Base-by-base conservation (phyloP, 441 rosid genomes). In the Erodium texanum region DNA sequence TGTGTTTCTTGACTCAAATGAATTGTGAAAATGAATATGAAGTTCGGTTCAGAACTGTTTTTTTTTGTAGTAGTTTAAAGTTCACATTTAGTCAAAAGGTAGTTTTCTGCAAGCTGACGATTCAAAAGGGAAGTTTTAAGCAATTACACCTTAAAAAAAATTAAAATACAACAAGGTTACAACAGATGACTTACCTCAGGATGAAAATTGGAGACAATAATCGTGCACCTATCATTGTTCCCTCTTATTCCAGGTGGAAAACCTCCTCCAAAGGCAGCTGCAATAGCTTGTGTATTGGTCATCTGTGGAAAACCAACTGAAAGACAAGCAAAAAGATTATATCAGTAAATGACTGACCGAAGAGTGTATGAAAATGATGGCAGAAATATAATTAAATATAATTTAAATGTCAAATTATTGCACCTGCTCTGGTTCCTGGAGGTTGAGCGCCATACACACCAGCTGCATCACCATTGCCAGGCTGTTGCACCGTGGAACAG, bases 231-330 rank as follows among this genome's bases (percentile, higher is more conserved):
- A 50, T 94, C 97, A 74, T 94, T 94, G 68, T 96, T 89, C 66
- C 99, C 98, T 19, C 84, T 87, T 66, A 94, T 80, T 71, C 99
- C 99, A n/a, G 96, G 99, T 72, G 98, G 99, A 76, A 94, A 82
- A 65, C 94, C 89, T 80, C 97, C 94, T 67, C 97, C 94, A 78
- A 92, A 94, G 73, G 98, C 99, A 71, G 96, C 89, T 72, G 96
- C 94, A 68, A 92, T 92, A 62, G 96, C 99, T 67, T 94, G 83
- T 24, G 92, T 87, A 84, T 94, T 91, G 66, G 87, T 81, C 97
- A 87, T 89, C 99, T 94, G 98, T 66, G 94, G 94, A 84, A 81
- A 94, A 72, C 87, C 88, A 77, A 82, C 99, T 91, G 97, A 75
- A 76, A 62, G 69, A 20, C 78, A 41, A 73, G 61, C 76, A 73